phyloP scores from a whole-genome alignment of 2,329 filamentous ascomycete genomes.

The Chalara sp. region DNA sequence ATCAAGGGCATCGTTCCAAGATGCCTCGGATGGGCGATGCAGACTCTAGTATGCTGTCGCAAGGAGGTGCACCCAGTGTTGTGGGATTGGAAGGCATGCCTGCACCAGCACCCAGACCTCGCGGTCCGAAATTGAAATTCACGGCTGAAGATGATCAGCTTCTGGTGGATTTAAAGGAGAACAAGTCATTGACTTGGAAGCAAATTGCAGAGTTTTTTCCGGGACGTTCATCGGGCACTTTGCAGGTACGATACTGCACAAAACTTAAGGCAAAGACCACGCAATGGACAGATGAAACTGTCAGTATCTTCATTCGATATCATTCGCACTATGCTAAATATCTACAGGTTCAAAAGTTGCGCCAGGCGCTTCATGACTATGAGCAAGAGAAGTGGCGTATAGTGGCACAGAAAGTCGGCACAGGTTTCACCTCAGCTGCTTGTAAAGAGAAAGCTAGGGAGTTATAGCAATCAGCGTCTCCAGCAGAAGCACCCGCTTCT shows the following conservation, averaged over 20 bases:
- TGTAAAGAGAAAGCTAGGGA: constrained; percentile 58
- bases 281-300: constrained; percentile 89
- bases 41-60: constrained; percentile 36
- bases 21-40: constrained; percentile 54
- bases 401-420: constrained; percentile 83
- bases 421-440: constrained; percentile 78
- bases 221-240: constrained; percentile 78
- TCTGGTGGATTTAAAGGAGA: constrained; percentile 85
- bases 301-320: constrained; percentile 39
- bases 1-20: constrained; percentile 63
- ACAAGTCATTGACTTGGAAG: constrained; percentile 93
- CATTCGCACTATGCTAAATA: constrained; percentile 12
- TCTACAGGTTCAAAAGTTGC: constrained; percentile 66
- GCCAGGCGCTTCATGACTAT: constrained; percentile 72
- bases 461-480: constrained; percentile 30
- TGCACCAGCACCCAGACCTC: constrained; percentile 68
- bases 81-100: constrained; percentile 88
- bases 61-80: constrained; percentile 66
- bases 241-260: constrained; percentile 92
- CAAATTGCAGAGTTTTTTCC: constrained; percentile 97
- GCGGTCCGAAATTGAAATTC: constrained; percentile 88
- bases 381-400: constrained; percentile 92
- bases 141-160: constrained; percentile 86
- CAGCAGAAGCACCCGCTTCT: constrained; percentile 27
- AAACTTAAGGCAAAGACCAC: constrained; percentile 92